Base-by-base conservation (phyloP, 2,329 filamentous ascomycete species). In the Plectosphaerella sp. region DNA sequence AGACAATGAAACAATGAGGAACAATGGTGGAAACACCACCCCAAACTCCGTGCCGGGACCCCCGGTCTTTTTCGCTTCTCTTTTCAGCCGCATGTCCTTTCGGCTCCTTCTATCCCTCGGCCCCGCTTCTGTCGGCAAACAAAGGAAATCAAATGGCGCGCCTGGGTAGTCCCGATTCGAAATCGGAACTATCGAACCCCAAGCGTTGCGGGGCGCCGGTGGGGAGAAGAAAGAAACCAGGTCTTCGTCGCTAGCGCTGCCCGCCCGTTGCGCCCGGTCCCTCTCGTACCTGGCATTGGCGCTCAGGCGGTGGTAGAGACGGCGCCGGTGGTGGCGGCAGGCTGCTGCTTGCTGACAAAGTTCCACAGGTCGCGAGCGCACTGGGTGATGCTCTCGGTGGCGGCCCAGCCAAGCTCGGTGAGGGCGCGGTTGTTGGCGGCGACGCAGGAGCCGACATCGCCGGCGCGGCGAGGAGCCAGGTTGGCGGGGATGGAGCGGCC, bases 371-470 rank as follows among this genome's bases (percentile, higher is more conserved):
- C 65, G 24, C 55, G 56, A 14, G 66, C 66, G 53, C 66, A 67
- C 55, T 64, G 60, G 35, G 59, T 52, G 49, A 68, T 62, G 56
- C 58, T 64, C 61, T 67, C 64, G 37, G 58, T 57, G 24, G 63
- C 60, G 42, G 45, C 49, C 74, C 73, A 77, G n/a, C 69, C 72
- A 7, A 76, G 63, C 59, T 77, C 73, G 6, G 61, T 57, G 37
- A 60, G 59, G 3, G 74, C 74, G 20, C 71, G 66, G 18, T 63
- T 61, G 15, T 69, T 69, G 48, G 66, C 68, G 2, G 74, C 74
- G 1, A 75, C 70, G 50, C 72, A 75, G 41, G 64, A 64, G 36
- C 71, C 72, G 3, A 76, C 71, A 55, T 77, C 74, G 4, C 74
- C 74, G 12, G 62, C 62, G 39, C 74, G 62, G n/a, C 72, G 62